phyloP scores from a whole-genome alignment of 208 protist species.

The Blechomonas ayalai region DNA sequence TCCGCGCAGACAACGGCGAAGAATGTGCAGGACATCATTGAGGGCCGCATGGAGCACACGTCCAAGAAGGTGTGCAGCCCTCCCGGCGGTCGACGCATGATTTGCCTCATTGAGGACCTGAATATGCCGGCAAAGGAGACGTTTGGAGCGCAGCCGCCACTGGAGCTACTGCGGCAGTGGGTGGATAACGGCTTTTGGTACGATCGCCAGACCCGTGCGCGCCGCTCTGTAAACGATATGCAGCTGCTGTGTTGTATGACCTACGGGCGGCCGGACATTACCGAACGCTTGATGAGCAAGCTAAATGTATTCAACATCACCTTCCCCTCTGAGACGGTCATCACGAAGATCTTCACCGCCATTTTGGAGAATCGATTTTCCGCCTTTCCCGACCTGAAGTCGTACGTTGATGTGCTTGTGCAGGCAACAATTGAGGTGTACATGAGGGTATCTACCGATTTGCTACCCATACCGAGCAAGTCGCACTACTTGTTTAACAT shows the following conservation, averaged over 20 bases:
- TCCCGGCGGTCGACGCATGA: constrained; percentile 90
- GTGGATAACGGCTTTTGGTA: constrained; percentile 98
- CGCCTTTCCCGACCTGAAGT: constrained; percentile 90
- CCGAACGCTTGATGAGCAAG: constrained; percentile 90
- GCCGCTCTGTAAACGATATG: constrained; percentile 93
- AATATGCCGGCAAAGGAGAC: constrained; percentile 98
- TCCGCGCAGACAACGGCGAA: constrained; percentile 92
- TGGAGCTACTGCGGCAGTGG: constrained; percentile 96
- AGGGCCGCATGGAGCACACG: constrained; percentile 95
- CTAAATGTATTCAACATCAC: constrained; percentile 96
- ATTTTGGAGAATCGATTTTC: constrained; percentile 92
- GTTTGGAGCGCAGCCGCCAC: constrained; percentile 96
- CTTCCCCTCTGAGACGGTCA: constrained; percentile 89
- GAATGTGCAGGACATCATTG: constrained; percentile 95
- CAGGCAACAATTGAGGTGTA: constrained; percentile 95
- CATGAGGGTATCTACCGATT: constrained; percentile 76
- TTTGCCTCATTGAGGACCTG: constrained; percentile 97
- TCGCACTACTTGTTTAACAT: constrained; percentile 98
- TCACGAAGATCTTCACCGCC: constrained; percentile 94
- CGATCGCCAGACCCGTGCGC: constrained; percentile 90
- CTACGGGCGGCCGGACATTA: constrained; percentile 93
- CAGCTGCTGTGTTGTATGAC: constrained; percentile 97
- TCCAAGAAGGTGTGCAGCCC: constrained; percentile 95
- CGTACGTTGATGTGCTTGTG: constrained; percentile 88
- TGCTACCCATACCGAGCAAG: constrained; percentile 97